A percentile compares a stretch with the other conserved stretches of the same genome.
Evolutionary conservation across 2,329 filamentous ascomycete species (phyloP).

Genomic region (Elsinoe necatrix): DNA sequence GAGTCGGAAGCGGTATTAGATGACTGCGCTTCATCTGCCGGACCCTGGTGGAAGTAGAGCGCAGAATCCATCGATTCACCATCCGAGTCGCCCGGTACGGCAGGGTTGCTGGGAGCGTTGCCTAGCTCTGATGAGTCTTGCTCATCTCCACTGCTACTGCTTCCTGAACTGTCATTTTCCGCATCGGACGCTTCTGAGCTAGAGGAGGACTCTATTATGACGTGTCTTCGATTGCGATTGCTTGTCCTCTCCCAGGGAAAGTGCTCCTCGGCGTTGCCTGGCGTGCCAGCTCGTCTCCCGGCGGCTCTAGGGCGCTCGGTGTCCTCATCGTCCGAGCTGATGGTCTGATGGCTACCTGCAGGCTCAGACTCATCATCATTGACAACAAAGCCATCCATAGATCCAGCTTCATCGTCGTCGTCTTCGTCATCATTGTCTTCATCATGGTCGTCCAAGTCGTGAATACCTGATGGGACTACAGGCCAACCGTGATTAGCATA

Average conservation of each 20-base stretch:
- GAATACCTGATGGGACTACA: neutral
- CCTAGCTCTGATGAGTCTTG: neutral
- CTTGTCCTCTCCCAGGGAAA: neutral
- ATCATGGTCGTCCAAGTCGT: slow-evolving; percentile 9
- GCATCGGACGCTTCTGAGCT: neutral
- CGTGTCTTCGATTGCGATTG: neutral
- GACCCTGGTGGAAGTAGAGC: neutral
- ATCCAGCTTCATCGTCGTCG: slow-evolving; percentile 16
- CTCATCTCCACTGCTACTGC: neutral
- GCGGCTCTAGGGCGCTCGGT: neutral
- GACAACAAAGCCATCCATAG: slow-evolving; percentile 19
- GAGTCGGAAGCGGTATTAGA: neutral
- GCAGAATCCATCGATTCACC: neutral
- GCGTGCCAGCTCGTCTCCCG: neutral
- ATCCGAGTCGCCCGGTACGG: neutral
- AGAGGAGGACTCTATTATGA: neutral
- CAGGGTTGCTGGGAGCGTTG: neutral
- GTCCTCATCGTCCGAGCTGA: slow-evolving; percentile 3
- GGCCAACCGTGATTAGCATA: slow-evolving; percentile 1
- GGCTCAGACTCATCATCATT: slow-evolving; percentile 21
- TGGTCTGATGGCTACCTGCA: neutral
- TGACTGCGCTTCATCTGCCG: neutral
- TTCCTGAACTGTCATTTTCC: neutral
- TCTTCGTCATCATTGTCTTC: slow-evolving; percentile 19
- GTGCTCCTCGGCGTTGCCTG: neutral